These are phyloP conservation scores for Buxus sempervirens DNA, from an alignment of 164 flowering plant genomes.

Conservation along the genomic window DNA sequence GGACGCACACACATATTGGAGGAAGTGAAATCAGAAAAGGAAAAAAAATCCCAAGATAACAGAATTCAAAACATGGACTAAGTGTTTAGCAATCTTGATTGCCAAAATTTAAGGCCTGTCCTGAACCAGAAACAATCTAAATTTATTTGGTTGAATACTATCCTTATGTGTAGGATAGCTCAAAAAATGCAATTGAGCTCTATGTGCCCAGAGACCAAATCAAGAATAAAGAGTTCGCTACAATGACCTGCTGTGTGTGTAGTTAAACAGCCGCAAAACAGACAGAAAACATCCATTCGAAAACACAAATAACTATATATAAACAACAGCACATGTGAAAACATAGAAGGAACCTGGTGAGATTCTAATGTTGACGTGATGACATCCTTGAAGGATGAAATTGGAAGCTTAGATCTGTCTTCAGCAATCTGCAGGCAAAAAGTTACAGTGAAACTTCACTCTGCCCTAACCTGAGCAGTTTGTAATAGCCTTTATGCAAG, in stretches of 20 bases:
- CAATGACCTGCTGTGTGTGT: background rate
- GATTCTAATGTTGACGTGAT: constrained; percentile 68
- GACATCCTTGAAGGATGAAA: constrained; percentile 64
- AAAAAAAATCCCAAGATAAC: background rate
- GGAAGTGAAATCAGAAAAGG: background rate
- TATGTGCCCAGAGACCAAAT: background rate
- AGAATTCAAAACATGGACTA: background rate
- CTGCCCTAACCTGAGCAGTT: background rate
- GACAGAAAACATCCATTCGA: background rate
- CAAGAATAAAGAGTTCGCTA: background rate
- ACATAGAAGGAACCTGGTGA: constrained; percentile 59
- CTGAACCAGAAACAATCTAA: background rate
- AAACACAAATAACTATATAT: background rate
- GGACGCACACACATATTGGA: background rate
- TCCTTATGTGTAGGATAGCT: background rate
- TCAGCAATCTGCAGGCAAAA: constrained; percentile 51
- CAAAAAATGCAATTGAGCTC: background rate
- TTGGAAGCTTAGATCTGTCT: constrained; percentile 75
- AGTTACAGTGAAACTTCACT: constrained; percentile 2
- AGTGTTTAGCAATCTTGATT: background rate
- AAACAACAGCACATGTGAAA: background rate
- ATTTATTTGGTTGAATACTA: background rate
- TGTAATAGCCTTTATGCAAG: background rate
- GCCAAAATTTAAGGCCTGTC: background rate
- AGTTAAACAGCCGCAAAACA: background rate